phyloP scores from a whole-genome alignment of 225 moss, liverwort and hornwort species.

The Physcomitrellopsis africana region DNA sequence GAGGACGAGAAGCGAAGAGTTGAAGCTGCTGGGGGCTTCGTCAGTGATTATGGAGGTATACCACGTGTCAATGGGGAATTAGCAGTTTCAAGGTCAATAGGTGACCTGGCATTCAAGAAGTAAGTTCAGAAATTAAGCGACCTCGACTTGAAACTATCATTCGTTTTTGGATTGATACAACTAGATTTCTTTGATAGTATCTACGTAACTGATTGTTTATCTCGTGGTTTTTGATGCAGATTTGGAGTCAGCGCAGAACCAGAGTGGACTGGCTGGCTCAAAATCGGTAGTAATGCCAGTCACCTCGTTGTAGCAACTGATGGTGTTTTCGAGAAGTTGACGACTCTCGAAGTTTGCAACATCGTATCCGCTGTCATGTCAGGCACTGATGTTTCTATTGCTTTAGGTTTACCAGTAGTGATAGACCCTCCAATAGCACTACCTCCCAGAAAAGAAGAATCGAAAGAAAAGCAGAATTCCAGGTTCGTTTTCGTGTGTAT shows the following conservation, averaged over 20 bases:
- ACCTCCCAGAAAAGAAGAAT: conserved; percentile 41
- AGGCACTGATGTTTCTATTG: conserved; percentile 56
- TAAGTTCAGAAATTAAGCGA: conserved; percentile 41
- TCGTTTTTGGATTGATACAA: not conserved
- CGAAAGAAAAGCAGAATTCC: conserved; percentile 39
- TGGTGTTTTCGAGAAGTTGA: conserved; percentile 82
- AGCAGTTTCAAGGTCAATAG: conserved; percentile 85
- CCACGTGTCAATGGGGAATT: conserved; percentile 81
- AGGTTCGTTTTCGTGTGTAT: conserved; percentile 34
- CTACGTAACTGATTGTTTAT: conserved; percentile 7
- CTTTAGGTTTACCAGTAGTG: conserved; percentile 49
- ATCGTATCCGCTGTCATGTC: conserved; percentile 57
- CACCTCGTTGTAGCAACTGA: conserved; percentile 76
- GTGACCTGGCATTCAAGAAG: conserved; percentile 75
- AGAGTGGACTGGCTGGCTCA: conserved; percentile 85
- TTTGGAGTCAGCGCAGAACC: conserved; percentile 77
- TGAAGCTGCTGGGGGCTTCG: conserved; percentile 70
- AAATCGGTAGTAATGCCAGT: conserved; percentile 58
- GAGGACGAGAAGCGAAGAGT: conserved; percentile 71
- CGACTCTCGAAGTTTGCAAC: conserved; percentile 67
- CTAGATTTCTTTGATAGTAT: conserved; percentile 12
- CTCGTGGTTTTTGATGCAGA: conserved; percentile 41
- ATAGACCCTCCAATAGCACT: conserved; percentile 61
- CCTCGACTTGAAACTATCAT: conserved; percentile 3
- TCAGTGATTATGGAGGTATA: conserved; percentile 63